Base-by-base conservation (phyloP, 768 basidiomycete genomes). In the Russula abietina region DNA sequence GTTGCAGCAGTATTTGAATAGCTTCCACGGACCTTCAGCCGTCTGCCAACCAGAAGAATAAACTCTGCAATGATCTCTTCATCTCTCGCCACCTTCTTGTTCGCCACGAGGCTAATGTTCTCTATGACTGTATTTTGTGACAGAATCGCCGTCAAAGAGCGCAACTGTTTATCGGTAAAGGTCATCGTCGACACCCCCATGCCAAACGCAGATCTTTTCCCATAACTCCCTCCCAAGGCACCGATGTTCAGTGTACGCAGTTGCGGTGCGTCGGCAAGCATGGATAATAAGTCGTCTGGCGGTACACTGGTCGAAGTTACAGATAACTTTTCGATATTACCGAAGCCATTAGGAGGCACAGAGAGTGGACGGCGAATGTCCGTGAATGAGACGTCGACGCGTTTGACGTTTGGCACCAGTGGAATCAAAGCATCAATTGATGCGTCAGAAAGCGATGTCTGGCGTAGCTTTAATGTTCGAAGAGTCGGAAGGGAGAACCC, bases 341-440 rank as follows among this genome's bases (percentile, higher is more conserved):
- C n/a, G 2, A 65, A 33, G 46, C 62, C 22, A 26, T 52, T 41
- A 17, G 43, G 28, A 39, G 70, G 49, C 9, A 69, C 49, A 19
- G 22, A 33, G 4, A 69, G 61, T n/a, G 74, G 75, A 48, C 77
- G 80, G 50, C 74, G 80, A 36, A 86, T 69, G 16, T 68, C 67
- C 2, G 86, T 89, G 72, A 87, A 89, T 6, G 88, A 88, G 17
- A 85, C 66, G 65, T 89, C 88, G 16, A 89, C 73, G 28, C 80
- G 80, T 41, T 71, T 71, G 22, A 89, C 65, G 54, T 78, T 76
- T 2, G 85, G 85, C 64, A 79, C 84, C 19, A 75, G 65, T 0
- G 71, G 62, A 7, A 85, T 67, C 14, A 85, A 69, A 8, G 72
- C 64, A 48, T 72, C 70, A 16, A 88, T 59, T 0, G 83, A 77